phyloP scores from a whole-genome alignment of 257 asterid genomes.

The Solanum sitiens region DNA sequence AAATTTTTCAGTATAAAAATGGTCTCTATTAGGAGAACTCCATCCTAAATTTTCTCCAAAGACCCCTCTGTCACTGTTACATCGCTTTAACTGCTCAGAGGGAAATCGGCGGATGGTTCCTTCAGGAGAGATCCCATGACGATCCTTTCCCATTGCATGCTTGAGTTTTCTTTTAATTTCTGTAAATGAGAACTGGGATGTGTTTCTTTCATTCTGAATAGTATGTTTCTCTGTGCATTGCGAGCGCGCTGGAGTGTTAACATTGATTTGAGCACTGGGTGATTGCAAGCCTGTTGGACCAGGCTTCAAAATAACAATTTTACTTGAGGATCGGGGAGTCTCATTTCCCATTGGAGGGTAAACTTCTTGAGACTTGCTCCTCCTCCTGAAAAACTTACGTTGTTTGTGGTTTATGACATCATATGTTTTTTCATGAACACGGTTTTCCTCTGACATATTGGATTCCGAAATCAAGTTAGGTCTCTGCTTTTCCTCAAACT shows the following conservation, averaged over 20 bases:
- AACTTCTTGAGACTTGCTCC: slow-evolving; percentile 67
- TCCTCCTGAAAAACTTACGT: slow-evolving; percentile 51
- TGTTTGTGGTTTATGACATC: slow-evolving; percentile 36
- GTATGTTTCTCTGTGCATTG: slow-evolving; percentile 9
- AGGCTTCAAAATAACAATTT: slow-evolving; percentile 72
- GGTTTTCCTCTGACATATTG: slow-evolving; percentile 24
- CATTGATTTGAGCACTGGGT: slow-evolving; percentile 17
- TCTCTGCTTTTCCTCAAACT: slow-evolving; percentile 14
- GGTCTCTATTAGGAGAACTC: slow-evolving; percentile 93
- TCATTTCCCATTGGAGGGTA: slow-evolving; percentile 36
- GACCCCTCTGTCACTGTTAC: slow-evolving; percentile 30
- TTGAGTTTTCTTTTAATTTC: slow-evolving; percentile 76
- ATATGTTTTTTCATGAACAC: slow-evolving; percentile 22
- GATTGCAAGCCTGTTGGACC: slow-evolving; percentile 38
- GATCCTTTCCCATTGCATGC: slow-evolving; percentile 83
- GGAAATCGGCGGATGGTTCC: slow-evolving; percentile 3
- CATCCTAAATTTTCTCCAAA: slow-evolving; percentile 52
- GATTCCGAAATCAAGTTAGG: slow-evolving; percentile 21
- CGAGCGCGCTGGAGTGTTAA: slow-evolving; percentile 19
- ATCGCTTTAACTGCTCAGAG: slow-evolving; percentile 29
- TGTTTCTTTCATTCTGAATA: slow-evolving; percentile 28
- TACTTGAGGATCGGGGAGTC: slow-evolving; percentile 33
- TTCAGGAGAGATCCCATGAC: slow-evolving; percentile 28
- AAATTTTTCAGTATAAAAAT: slow-evolving; percentile 66
- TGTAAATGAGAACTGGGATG: slow-evolving; percentile 64